Conservation (phyloP, 164 flowering plant species). For the Dillenia suffruticosa region DNA sequence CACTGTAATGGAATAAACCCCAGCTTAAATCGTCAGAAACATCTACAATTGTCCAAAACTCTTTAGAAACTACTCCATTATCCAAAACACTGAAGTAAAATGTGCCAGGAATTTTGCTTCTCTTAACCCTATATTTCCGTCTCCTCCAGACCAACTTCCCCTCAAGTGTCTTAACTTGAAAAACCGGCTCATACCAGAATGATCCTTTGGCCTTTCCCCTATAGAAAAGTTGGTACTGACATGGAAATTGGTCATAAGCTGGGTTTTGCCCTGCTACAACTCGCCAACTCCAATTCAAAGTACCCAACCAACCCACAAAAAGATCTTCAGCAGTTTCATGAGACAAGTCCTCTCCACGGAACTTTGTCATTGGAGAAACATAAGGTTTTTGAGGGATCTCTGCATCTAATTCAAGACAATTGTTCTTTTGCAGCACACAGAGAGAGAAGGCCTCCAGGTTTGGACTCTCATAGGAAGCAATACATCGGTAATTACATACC, state of each 20-base stretch:
- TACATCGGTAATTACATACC: slow-evolving; percentile 87
- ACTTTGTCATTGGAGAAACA: slow-evolving; percentile 59
- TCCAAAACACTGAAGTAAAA: slow-evolving; percentile 84
- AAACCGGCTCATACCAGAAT: slow-evolving; percentile 97
- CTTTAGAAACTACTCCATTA: slow-evolving; percentile 96
- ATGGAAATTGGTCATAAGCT: slow-evolving; percentile 98
- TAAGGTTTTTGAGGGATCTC: slow-evolving; percentile 66
- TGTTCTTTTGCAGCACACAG: slow-evolving; percentile 83
- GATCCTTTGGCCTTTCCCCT: slow-evolving; percentile 89
- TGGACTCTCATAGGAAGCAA: slow-evolving; percentile 90
- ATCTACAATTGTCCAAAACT: slow-evolving; percentile 91
- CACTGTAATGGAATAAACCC: slow-evolving; percentile 89
- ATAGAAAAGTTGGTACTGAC: slow-evolving; percentile 93
- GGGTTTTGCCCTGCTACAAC: slow-evolving; percentile 97
- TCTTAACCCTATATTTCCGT: slow-evolving; percentile 75
- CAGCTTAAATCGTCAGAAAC: slow-evolving; percentile 80
- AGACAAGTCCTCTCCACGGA: slow-evolving; percentile 49
- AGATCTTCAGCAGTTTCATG: slow-evolving; percentile 89
- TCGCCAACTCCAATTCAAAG: slow-evolving; percentile 92
- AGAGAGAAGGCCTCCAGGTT: slow-evolving; percentile 82
- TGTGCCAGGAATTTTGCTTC: slow-evolving; percentile 66
- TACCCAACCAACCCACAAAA: slow-evolving; percentile 90
- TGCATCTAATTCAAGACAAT: slow-evolving; percentile 85
- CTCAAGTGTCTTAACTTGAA: slow-evolving; percentile 77
- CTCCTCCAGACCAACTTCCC: slow-evolving; percentile 87